Evolutionary conservation across 495 filamentous ascomycete genomes (phyloP), one percentile per base, ranked within the genome.

Genomic region (Trichoderma reesei): DNA sequence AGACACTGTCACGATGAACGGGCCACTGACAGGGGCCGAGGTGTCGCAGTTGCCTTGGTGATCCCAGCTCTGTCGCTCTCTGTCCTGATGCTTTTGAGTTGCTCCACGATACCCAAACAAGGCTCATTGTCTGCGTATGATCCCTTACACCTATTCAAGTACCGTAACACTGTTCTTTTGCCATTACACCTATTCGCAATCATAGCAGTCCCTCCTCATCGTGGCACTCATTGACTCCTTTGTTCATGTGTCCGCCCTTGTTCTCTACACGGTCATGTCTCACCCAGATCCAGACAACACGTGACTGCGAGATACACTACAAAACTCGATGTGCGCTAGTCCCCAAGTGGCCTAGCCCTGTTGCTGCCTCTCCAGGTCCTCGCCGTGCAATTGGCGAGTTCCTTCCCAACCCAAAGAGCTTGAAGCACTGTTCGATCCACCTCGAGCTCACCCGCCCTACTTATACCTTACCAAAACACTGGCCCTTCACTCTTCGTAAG

Each of bases 351-450:
- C 14, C 33, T 63, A 63, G 62, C 18, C 1, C 20, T 10, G 13
- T 54, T 63, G 44, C n/a, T 36, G 16, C 33, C 10, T 44, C 3
- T 14, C 39, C 31, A 34, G 26, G 26, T 1, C 20, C 0, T 9
- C 37, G 36, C 39, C 16, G 9, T 46, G 44, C 39, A 14, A 42
- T 62, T 62, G 61, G 61, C 46, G 20, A 26, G 39, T 33, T 34
- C 39, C 18, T 16, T 14, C 39, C 18, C 20, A 8, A n/a, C 33
- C 33, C 34, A 62, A 44, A 62, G 3, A 56, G 51, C 51, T 56
- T 34, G 51, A 33, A 61, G 62, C 65, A 68, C 34, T 59, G 59
- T 65, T 63, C 34, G 61, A 59, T 66, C 44, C 59, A 37, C 54
- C 48, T 51, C 51, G 60, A 64, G 38, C 44, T 60, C 64, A 26